Evolutionary conservation across 1,284 basidiomycete species (phyloP).

Genomic region (Xerocomus tenax): DNA sequence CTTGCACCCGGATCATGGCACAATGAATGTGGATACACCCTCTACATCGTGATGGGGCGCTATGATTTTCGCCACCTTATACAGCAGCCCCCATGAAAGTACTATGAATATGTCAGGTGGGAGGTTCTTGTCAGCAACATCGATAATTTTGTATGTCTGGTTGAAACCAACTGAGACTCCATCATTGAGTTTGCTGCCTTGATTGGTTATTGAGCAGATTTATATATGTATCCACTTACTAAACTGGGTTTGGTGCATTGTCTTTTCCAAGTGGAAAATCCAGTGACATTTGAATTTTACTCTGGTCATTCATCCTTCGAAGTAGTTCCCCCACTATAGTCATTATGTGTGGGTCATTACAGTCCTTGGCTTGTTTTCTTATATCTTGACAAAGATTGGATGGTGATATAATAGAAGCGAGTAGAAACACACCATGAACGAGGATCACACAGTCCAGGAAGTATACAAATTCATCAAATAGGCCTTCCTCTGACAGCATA

Average conservation of each 20-base stretch:
- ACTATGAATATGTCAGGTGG: not conserved
- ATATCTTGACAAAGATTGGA: not conserved
- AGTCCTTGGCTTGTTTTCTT: not conserved
- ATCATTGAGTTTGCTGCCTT: not conserved
- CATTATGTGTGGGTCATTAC: not conserved
- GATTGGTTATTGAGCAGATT: too few species aligned
- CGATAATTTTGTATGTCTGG: not conserved
- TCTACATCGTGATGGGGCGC: not conserved
- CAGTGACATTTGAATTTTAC: not conserved
- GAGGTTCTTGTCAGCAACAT: not conserved
- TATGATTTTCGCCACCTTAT: not conserved
- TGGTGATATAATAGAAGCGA: too few species aligned
- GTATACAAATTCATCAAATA: not conserved
- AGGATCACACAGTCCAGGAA: not conserved
- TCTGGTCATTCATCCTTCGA: not conserved
- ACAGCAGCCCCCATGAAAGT: not conserved
- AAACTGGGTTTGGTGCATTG: not conserved
- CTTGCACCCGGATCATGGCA: not conserved
- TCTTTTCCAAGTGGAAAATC: not conserved
- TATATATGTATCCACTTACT: not conserved
- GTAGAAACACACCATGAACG: not conserved
- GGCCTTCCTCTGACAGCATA: not conserved
- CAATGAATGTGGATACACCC: not conserved
- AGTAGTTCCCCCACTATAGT: not conserved
- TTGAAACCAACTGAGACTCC: not conserved